phyloP scores from a whole-genome alignment of 164 flowering plant genomes.

The Sextonia rubra region DNA sequence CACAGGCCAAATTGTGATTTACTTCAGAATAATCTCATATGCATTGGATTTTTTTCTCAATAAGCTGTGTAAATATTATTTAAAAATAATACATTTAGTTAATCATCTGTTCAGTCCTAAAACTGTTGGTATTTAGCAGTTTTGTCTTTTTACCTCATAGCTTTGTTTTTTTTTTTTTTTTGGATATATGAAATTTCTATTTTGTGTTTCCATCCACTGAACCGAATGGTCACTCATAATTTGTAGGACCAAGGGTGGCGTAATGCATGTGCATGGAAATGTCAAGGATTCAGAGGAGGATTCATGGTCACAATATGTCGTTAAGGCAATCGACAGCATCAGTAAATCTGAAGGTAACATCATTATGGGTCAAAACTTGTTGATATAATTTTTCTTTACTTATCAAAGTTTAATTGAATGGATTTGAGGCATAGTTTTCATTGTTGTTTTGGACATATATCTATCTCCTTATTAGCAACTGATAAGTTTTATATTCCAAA shows the following conservation, averaged over 20 bases:
- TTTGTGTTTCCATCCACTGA: not conserved
- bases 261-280: slow-evolving; percentile 79
- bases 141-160: not conserved
- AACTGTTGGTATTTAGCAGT: not conserved
- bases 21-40: no score
- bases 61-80: no score
- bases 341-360: slow-evolving; percentile 70
- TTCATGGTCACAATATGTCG: slow-evolving; percentile 57
- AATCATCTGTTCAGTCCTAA: not conserved
- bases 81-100: no score
- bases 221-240: not conserved
- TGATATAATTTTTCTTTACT: not conserved
- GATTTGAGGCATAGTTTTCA: not conserved
- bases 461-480: no score
- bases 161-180: no score
- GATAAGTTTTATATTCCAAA: no score
- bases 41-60: no score
- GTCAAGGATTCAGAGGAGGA: slow-evolving; percentile 79
- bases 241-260: slow-evolving; percentile 75
- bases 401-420: no score
- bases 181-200: not conserved
- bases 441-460: no score
- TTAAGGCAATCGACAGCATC: slow-evolving; percentile 47
- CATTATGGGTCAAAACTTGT: not conserved
- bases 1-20: no score